Evolutionary conservation across 2,329 filamentous ascomycete genomes (phyloP).

Genomic region (Ophiostoma populinum): DNA sequence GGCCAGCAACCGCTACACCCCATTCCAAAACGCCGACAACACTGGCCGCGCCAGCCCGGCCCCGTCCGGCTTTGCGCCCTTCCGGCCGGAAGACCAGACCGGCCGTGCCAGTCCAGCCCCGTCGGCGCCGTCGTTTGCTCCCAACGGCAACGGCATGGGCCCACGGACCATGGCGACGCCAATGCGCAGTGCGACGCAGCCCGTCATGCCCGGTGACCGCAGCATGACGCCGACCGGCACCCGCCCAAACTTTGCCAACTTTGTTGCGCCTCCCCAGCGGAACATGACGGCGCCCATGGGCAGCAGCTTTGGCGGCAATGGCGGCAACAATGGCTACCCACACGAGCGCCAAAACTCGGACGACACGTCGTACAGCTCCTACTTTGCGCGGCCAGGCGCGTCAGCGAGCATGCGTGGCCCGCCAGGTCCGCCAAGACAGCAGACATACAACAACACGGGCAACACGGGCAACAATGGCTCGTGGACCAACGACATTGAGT

Average conservation of each 20-base stretch:
- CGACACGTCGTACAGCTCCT: conserved; percentile 10
- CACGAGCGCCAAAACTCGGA: conserved; percentile 9
- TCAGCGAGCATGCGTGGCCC: conserved; percentile 4
- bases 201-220: conserved; percentile 3
- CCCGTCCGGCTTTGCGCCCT: conserved; percentile 10
- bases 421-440: conserved; percentile 1
- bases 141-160: not conserved
- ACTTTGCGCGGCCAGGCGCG: conserved; percentile 7
- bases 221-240: not conserved
- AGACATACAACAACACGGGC: conserved; percentile 4
- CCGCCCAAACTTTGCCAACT: not conserved
- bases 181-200: conserved; percentile 16
- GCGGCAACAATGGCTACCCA: conserved; percentile 4
- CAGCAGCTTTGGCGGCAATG: not conserved
- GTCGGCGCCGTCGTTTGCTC: conserved; percentile 13
- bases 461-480: conserved; percentile 1
- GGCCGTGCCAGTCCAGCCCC: conserved; percentile 17
- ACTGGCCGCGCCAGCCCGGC: conserved; percentile 16
- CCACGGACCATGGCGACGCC: conserved; percentile 9
- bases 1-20: conserved; percentile 6
- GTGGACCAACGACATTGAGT: conserved; percentile 12
- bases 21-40: not conserved
- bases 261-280: conserved; percentile 15
- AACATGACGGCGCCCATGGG: conserved; percentile 19
- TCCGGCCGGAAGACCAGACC: conserved; percentile 1